Conservation (phyloP, 202 grass and related monocot genomes). For the Miscanthus sacchariflorus region DNA sequence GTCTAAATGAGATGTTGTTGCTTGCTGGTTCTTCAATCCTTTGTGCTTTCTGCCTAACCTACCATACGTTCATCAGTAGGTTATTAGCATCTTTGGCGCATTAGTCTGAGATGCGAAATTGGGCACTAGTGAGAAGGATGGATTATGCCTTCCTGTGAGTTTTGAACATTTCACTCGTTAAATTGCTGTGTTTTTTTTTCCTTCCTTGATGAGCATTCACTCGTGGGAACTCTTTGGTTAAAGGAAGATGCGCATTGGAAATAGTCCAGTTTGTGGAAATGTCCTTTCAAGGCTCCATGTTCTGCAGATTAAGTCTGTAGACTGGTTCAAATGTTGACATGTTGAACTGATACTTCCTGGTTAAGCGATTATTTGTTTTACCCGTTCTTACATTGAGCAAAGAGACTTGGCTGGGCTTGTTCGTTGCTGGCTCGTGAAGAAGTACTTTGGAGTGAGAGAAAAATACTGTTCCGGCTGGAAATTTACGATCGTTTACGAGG, state of each 20-base stretch:
- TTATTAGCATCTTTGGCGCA: neutral
- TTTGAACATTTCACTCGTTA: constrained; percentile 25
- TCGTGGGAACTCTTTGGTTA: constrained; percentile 10
- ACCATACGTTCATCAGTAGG: neutral
- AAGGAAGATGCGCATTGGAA: constrained; percentile 14
- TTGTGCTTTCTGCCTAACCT: neutral
- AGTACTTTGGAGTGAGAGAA: too few relatives aligned
- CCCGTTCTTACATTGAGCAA: neutral
- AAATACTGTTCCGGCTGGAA: too few relatives aligned
- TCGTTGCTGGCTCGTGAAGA: too few relatives aligned
- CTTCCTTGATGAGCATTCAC: neutral
- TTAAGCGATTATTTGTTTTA: constrained; percentile 43
- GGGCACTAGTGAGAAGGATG: neutral
- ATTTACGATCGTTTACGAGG: too few relatives aligned
- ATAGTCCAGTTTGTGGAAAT: constrained; percentile 29
- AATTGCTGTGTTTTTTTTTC: neutral
- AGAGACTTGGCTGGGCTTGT: too few relatives aligned
- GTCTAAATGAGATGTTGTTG: neutral
- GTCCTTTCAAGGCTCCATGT: neutral
- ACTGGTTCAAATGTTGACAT: constrained; percentile 34
- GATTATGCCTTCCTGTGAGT: neutral
- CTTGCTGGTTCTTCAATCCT: neutral
- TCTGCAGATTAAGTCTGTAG: constrained; percentile 19
- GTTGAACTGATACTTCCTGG: neutral
- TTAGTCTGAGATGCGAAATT: constrained; percentile 35